Base-by-base conservation (phyloP, 2,329 filamentous ascomycete species). In the Claviceps pazoutovae region DNA sequence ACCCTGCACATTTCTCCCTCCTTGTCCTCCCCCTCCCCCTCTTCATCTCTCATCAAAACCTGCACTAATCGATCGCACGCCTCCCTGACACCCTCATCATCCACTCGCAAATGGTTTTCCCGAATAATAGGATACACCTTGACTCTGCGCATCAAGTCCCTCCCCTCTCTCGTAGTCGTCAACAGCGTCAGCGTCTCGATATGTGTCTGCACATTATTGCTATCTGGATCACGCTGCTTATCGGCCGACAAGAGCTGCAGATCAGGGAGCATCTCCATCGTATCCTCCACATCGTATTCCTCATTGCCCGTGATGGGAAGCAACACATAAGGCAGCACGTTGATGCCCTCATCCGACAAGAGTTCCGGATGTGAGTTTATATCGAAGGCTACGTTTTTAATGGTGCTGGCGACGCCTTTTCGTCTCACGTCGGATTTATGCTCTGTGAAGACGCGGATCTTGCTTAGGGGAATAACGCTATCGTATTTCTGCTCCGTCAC, bases 311-410 rank as follows among this genome's bases (percentile, higher is more conserved):
- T 91, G 47, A 97, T 82, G 0, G 93, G 91, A 6, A 96, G 75
- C 9, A 98, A 71, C 16, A 97, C 73, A 66, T 97, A 97, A 0
- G 91, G 90, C 4, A 97, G 71, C 16, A 97, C 76, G 60, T 95
- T 84, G 48, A 90, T 82, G 41, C 82, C 82, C 17, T 83, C 78
- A 49, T 86, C 81, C 0, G 78, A 75, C 46, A 96, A 69, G 50
- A 95, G 82, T 2, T 75, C 70, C 0, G 79, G 72, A 61, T 97
- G 91, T 0, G 84, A 78, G 3, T 79, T 68, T 5, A 91, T 69
- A 60, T 94, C 86, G 63, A 98, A 97, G 6, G 88, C 82, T 34
- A 87, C 81, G 63, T 98, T 98, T 68, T 97, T 97, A 65, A 98
- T 88, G 9, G 88, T 93, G 55, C 84, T 89, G 7, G 91, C 91